Percentiles rank a stretch among this genome's conserved stretches.
Evolutionary conservation across 2,329 filamentous ascomycete genomes (phyloP).

Genomic region (Aphanocladium album): DNA sequence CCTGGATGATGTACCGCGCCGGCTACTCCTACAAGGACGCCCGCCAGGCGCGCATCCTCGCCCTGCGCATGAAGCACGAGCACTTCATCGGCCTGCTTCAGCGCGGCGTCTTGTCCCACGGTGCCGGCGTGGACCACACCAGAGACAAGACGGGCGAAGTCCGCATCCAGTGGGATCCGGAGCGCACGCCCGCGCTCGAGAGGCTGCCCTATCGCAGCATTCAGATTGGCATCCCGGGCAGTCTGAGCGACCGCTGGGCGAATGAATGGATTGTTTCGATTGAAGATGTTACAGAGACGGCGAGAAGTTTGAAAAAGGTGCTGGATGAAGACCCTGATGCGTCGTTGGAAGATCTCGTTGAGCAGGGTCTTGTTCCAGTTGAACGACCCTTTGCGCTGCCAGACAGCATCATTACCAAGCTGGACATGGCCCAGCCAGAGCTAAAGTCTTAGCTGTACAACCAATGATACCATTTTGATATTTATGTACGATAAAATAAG

Average conservation of each 20-base stretch:
- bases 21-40: slow-evolving; percentile 55
- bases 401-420: slow-evolving; percentile 26
- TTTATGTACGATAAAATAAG: not conserved
- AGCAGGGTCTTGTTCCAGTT: slow-evolving; percentile 35
- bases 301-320: slow-evolving; percentile 41
- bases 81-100: slow-evolving; percentile 45
- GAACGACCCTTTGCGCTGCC: slow-evolving; percentile 41
- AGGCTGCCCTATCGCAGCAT: slow-evolving; percentile 49
- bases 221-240: slow-evolving; percentile 54
- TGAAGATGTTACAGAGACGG: slow-evolving; percentile 53
- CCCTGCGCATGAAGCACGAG: slow-evolving; percentile 47
- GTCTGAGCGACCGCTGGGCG: slow-evolving; percentile 41
- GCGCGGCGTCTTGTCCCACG: slow-evolving; percentile 27
- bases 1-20: slow-evolving; percentile 60
- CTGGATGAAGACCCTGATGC: slow-evolving; percentile 36
- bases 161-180: slow-evolving; percentile 61
- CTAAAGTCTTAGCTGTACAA: not conserved
- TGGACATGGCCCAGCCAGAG: slow-evolving; percentile 27
- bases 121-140: not conserved
- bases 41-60: slow-evolving; percentile 51
- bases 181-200: slow-evolving; percentile 42
- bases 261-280: slow-evolving; percentile 49
- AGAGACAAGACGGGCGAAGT: slow-evolving; percentile 34
- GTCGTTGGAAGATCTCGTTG: slow-evolving; percentile 30
- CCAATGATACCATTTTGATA: not conserved